Base-by-base conservation (phyloP, 2,329 filamentous ascomycete genomes). In the Escovopsis sp. region DNA sequence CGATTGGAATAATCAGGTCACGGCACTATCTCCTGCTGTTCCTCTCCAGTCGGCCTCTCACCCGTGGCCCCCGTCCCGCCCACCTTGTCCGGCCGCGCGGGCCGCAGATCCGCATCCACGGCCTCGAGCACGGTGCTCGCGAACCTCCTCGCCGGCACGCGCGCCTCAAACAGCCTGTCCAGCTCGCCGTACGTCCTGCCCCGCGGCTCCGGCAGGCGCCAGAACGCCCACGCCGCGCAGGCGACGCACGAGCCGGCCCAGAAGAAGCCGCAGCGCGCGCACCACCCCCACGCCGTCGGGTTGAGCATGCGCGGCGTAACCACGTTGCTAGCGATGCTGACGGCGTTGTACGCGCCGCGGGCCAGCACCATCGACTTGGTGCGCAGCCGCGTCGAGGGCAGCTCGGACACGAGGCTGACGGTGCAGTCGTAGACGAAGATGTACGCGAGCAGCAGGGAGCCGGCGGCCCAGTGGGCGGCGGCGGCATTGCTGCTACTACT, bases 371-470 rank as follows among this genome's bases (percentile, higher is more conserved):
- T 62, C 0, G 66, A 65, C 53, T 69, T 66, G 39, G 63, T 66
- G 38, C 66, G 60, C 18, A 70, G 59, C 34, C 67, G 66, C 4
- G 65, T 68, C 0, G 65, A 67, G 1, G 61, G 59, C 3, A 69
- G 47, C 51, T 70, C 67, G 1, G 67, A 75, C 4, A 94, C 86
- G 32, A 94, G 72, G 0, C 85, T 89, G 26, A 65, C 57, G 5
- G 61, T 63, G 34, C 52, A 53, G 45, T 64, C 55, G 42, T 64
- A 65, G 39, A 65, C 59, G 28, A 68, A 62, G 18, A 64, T 66
- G 55, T 67, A 69, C 46, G 66, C 55, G 19, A 63, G 49, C 2
- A 63, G 57, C 43, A 75, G 55, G 3, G 64, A 60, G 3, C 69
- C 72, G 2, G 68, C 67, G 0, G 62, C 64, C 60, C 64, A 69